phyloP scores from a whole-genome alignment of 768 basidiomycete species.

The Termitomyces sp. region DNA sequence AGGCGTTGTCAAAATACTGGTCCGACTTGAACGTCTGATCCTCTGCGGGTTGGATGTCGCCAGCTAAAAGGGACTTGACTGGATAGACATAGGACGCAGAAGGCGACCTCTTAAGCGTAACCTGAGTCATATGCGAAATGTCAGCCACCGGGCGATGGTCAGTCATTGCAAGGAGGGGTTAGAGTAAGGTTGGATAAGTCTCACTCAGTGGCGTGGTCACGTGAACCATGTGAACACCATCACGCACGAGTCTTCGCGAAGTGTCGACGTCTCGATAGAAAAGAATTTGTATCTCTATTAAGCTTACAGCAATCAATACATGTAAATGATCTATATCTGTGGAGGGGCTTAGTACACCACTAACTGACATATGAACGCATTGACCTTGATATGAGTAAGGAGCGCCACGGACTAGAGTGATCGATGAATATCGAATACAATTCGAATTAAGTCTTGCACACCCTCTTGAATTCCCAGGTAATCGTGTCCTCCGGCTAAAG shows the following conservation, averaged over 20 bases:
- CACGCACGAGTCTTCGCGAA: not conserved
- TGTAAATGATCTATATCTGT: not conserved
- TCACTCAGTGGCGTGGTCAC: slow-evolving; percentile 11
- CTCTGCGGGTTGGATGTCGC: slow-evolving; percentile 27
- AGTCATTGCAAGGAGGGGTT: not conserved
- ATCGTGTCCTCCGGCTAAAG: slow-evolving; percentile 58
- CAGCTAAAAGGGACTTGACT: slow-evolving; percentile 31
- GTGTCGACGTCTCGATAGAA: not conserved
- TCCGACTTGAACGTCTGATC: not conserved
- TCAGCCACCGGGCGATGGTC: not conserved
- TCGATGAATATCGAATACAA: slow-evolving; percentile 23
- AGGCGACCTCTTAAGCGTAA: not conserved
- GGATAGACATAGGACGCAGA: slow-evolving; percentile 31
- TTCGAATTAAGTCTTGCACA: slow-evolving; percentile 58
- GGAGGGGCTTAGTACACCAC: not conserved
- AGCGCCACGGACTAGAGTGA: not conserved
- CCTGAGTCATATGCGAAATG: not conserved
- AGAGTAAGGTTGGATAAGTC: not conserved
- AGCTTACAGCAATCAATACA: not conserved
- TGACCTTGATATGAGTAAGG: not conserved
- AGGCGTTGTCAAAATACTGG: not conserved
- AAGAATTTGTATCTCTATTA: not conserved
- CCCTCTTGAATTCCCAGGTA: slow-evolving; percentile 63
- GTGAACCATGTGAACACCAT: not conserved
- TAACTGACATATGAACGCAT: not conserved